phyloP scores from a whole-genome alignment of 2,329 filamentous ascomycete genomes.

The Fusarium sp. region DNA sequence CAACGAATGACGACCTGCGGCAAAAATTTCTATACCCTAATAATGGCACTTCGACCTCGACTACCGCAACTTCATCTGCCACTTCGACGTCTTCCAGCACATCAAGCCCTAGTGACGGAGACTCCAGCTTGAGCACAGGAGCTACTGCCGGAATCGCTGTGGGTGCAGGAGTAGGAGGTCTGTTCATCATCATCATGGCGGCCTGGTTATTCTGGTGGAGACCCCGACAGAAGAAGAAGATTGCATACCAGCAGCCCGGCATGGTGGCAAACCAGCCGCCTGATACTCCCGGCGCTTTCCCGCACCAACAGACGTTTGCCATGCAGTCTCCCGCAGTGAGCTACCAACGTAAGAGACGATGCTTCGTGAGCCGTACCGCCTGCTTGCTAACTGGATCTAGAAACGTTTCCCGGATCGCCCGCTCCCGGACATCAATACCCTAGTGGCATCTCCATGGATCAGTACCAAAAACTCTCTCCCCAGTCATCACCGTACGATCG shows the following conservation, averaged over 20 bases:
- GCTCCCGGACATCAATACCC: conserved; percentile 28
- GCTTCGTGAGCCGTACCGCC: fast-evolving
- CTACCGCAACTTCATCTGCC: no score
- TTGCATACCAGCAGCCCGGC: conserved; percentile 1
- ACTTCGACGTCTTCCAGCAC: neutral
- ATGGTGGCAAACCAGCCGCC: conserved; percentile 15
- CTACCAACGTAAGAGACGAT: conserved; percentile 41
- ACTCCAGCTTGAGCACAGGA: conserved; percentile 33
- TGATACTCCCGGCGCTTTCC: conserved; percentile 20
- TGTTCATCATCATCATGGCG: conserved; percentile 32
- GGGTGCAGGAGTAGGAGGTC: conserved; percentile 28
- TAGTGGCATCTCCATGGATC: conserved; percentile 35
- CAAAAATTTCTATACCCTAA: conserved; percentile 36
- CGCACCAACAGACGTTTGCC: conserved; percentile 12
- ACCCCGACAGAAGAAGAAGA: conserved; percentile 40
- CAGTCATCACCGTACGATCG: conserved; percentile 30
- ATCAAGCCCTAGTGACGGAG: neutral
- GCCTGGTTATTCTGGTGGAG: conserved; percentile 45
- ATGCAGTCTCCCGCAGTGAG: conserved; percentile 41
- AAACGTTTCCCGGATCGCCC: conserved; percentile 34
- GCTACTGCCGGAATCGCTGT: conserved; percentile 44
- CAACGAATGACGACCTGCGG: conserved; percentile 27
- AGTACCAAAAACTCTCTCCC: conserved; percentile 40
- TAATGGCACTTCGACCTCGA: neutral
- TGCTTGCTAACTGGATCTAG: conserved; percentile 29